phyloP scores from a whole-genome alignment of 2,329 filamentous ascomycete species.

The Magnaporthiopsis incrustans region DNA sequence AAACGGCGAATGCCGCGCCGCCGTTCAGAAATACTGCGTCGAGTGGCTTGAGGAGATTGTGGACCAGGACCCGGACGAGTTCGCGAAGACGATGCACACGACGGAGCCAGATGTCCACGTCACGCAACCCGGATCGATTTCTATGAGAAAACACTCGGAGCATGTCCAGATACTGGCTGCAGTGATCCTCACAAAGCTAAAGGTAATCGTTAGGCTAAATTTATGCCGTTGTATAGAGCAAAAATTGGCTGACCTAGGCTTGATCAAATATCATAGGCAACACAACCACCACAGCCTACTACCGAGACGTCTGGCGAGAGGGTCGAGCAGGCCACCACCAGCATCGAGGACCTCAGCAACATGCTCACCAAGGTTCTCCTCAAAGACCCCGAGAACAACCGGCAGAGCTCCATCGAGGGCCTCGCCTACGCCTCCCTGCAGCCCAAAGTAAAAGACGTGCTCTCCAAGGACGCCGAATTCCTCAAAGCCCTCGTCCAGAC shows the following conservation, averaged over 20 bases:
- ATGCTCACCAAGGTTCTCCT: conserved; percentile 61
- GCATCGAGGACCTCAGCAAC: conserved; percentile 56
- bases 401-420: conserved; percentile 75
- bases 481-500: conserved; percentile 61
- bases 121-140: conserved; percentile 44
- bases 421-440: conserved; percentile 87
- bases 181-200: conserved; percentile 70
- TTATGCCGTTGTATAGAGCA: background rate
- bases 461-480: conserved; percentile 61
- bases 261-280: conserved; percentile 34
- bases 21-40: conserved; percentile 74
- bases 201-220: conserved; percentile 38
- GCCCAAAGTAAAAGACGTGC: conserved; percentile 73
- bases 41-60: conserved; percentile 84
- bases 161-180: conserved; percentile 59
- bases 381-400: conserved; percentile 45
- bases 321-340: conserved; percentile 47
- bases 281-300: conserved; percentile 34
- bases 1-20: conserved; percentile 71
- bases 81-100: conserved; percentile 39
- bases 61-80: conserved; percentile 57
- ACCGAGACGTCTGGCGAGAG: conserved; percentile 32
- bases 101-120: conserved; percentile 46
- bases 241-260: conserved; percentile 39
- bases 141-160: conserved; percentile 52